Base-by-base conservation (phyloP, 345 rosid genomes). In the Combretum micranthum region DNA sequence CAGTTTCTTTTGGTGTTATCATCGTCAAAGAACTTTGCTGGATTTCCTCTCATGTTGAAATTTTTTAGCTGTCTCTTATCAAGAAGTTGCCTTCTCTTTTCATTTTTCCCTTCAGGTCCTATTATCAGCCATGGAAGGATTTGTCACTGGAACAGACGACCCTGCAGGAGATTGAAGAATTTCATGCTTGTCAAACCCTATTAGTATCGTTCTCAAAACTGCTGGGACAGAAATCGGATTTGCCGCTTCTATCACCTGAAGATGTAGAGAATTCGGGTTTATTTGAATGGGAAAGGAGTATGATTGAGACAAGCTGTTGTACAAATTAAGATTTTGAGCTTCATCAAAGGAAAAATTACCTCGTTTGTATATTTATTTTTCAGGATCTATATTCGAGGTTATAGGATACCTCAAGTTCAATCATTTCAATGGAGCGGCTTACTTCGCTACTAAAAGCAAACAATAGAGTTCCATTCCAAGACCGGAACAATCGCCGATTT, bases 141-240 rank as follows among this genome's bases (percentile, higher is more conserved):
- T 70, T 55, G 39, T 66, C 82, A 15, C 64, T 62, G 4, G 80
- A 83, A 62, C 52, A 18, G 21, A 75, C 71, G 5, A 74, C 69
- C 60, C 45, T 60, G 48, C 69, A 83, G 71, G 80, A 67, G 61
- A 69, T 84, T 48, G 83, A 83, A 49, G 89, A 81, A 69, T 57
- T 68, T 26, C 87, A 81, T 26, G 86, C 87, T 37, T 86, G 83
- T 58, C 89, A 80, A 65, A 71, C 75, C 44, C 83, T 92, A 12
- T 32, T 79, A 43, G 50, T 71, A 56, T 68, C 75, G 22, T 52
- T 81, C 22, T 59, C 83, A 16, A 76, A 75, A 52, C 13, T 64
- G 60, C 78, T 82, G 43, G 69, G 81, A 57, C 76, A 62, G 55
- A 71, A 68, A 60, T 60, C 39, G 6, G 80, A 69, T 58, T 69